These are phyloP conservation scores for Paecilomyces dactylethromorphus DNA, from an alignment of 2,329 filamentous ascomycete genomes.

Conservation along the genomic window DNA sequence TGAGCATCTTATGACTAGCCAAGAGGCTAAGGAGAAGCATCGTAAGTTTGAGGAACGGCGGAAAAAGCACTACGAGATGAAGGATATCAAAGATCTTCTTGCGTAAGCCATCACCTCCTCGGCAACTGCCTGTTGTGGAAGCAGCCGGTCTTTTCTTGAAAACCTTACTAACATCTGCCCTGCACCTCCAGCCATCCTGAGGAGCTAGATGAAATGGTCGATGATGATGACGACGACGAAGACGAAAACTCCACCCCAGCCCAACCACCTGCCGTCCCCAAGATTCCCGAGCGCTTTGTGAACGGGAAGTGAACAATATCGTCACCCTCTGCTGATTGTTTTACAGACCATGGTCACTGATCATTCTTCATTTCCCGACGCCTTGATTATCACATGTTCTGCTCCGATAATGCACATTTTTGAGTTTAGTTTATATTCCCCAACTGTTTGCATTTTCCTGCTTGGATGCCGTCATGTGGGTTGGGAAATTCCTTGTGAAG, in stretches of 20 bases:
- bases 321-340: neutral
- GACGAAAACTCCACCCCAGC: constrained; percentile 10
- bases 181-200: constrained; percentile 51
- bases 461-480: neutral
- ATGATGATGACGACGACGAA: constrained; percentile 45
- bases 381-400: neutral
- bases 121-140: neutral
- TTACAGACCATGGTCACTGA: neutral
- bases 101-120: constrained; percentile 48
- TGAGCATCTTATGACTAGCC: constrained; percentile 49
- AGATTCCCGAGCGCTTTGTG: constrained; percentile 23
- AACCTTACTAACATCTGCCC: constrained; percentile 4
- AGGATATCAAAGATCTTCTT: constrained; percentile 79
- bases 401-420: neutral
- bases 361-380: neutral
- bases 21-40: constrained; percentile 85
- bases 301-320: constrained; percentile 7
- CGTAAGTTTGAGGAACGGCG: constrained; percentile 81
- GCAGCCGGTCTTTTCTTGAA: constrained; percentile 1
- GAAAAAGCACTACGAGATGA: constrained; percentile 99
- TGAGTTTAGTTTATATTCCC: neutral
- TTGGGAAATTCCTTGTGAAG: neutral
- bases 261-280: constrained; percentile 24
- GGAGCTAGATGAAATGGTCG: constrained; percentile 54
- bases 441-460: neutral